These are phyloP conservation scores for Saitozyma sp. DNA, from an alignment of 768 basidiomycete species.

Conservation along the genomic window DNA sequence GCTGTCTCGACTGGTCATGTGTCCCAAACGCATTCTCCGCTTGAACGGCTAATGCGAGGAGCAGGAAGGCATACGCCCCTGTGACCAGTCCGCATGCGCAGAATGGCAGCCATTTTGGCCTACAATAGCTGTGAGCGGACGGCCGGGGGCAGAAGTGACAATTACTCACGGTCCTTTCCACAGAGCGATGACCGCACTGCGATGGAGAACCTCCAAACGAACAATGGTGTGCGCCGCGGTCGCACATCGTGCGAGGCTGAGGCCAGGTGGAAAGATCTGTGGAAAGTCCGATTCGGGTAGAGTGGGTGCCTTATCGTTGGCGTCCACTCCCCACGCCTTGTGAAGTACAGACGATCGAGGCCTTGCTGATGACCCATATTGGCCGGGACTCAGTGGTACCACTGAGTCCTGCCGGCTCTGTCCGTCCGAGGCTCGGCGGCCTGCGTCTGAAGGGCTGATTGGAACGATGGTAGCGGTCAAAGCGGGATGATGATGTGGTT, in stretches of 20 bases:
- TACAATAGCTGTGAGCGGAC: slow-evolving; percentile 11
- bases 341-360: not conserved
- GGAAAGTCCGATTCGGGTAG: slow-evolving; percentile 6
- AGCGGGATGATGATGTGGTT: slow-evolving; percentile 11
- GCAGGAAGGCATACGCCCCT: slow-evolving; percentile 50
- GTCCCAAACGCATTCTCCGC: slow-evolving; percentile 32
- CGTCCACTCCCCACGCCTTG: slow-evolving; percentile 52
- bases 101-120: slow-evolving; percentile 52
- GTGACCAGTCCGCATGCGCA: slow-evolving; percentile 51
- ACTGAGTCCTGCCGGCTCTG: too few relatives aligned
- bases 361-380: too few relatives aligned
- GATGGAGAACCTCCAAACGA: slow-evolving; percentile 48
- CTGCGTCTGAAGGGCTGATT: not conserved
- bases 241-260: slow-evolving; percentile 46
- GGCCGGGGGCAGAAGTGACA: not conserved
- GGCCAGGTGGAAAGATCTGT: slow-evolving; percentile 48
- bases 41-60: slow-evolving; percentile 49
- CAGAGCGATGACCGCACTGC: slow-evolving; percentile 48
- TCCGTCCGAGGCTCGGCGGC: too few relatives aligned
- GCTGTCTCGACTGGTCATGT: slow-evolving; percentile 17
- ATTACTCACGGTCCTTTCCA: slow-evolving; percentile 45
- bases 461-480: slow-evolving; percentile 10
- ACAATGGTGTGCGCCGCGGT: slow-evolving; percentile 51
- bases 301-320: not conserved
- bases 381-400: too few relatives aligned